These are phyloP conservation scores for Omphalea diandra DNA, from an alignment of 441 rosid genomes.

Conservation along the genomic window DNA sequence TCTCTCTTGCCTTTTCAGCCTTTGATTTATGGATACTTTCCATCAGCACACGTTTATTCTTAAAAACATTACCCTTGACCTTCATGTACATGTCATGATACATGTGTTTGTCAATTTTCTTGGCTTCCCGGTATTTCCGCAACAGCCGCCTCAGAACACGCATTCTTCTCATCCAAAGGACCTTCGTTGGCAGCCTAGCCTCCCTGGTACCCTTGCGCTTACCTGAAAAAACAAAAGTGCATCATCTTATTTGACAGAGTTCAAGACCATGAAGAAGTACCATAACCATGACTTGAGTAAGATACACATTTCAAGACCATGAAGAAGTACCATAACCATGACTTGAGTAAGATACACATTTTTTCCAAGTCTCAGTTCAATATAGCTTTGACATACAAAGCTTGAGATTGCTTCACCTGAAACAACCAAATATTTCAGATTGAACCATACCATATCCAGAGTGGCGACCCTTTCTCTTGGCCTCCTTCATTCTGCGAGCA, in stretches of 20 bases:
- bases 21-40: slow-evolving; percentile 81
- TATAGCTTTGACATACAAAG: neutral
- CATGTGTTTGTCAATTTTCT: slow-evolving; percentile 85
- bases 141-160: slow-evolving; percentile 70
- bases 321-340: too few species aligned
- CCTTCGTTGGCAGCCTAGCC: slow-evolving; percentile 77
- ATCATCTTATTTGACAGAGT: neutral
- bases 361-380: neutral
- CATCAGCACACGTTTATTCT: slow-evolving; percentile 85
- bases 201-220: slow-evolving; percentile 88
- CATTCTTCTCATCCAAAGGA: slow-evolving; percentile 86
- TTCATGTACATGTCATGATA: slow-evolving; percentile 90
- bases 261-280: too few species aligned
- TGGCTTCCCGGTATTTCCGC: slow-evolving; percentile 60
- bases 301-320: neutral
- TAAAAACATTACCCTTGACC: slow-evolving; percentile 82
- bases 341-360: neutral
- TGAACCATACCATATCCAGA: slow-evolving; percentile 70
- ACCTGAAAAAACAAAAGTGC: slow-evolving; percentile 39
- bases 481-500: slow-evolving; percentile 79
- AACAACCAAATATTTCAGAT: too few species aligned
- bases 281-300: neutral
- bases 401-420: neutral
- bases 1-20: slow-evolving; percentile 86
- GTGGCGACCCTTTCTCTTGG: slow-evolving; percentile 93